A percentile compares a stretch with the other conserved stretches of the same genome.
These are phyloP conservation scores for Kalanchoe fedtschenkoi DNA, from an alignment of 164 flowering plant genomes.

Conservation along the genomic window DNA sequence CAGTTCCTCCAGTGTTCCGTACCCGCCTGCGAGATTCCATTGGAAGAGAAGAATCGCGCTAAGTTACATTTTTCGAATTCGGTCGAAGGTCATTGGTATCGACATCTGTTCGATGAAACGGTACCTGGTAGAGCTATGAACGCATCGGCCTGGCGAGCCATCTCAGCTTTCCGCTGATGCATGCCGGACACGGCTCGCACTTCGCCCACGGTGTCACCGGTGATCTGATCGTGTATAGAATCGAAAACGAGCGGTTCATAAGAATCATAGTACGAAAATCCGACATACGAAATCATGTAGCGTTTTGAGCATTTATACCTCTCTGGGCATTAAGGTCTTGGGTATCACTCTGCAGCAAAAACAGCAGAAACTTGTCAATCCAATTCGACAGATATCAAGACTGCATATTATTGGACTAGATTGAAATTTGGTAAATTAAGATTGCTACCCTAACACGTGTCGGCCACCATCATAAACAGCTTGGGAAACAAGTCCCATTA, in stretches of 20 bases:
- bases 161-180: constrained; percentile 86
- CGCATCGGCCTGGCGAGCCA: constrained; percentile 87
- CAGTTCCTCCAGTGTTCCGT: constrained; percentile 63
- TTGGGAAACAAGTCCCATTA: constrained; percentile 78
- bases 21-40: no score
- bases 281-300: no score
- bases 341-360: constrained; percentile 51
- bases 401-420: background rate
- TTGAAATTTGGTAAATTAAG: background rate
- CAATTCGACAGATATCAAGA: background rate
- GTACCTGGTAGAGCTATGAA: constrained; percentile 79
- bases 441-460: constrained; percentile 56
- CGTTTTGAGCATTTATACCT: no score
- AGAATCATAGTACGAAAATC: background rate
- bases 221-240: constrained; percentile 29
- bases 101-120: no score
- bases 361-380: background rate
- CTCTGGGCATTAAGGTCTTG: constrained; percentile 66
- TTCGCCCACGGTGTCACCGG: constrained; percentile 70
- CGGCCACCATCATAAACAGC: constrained; percentile 79
- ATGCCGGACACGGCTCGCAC: constrained; percentile 61
- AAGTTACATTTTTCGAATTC: no score
- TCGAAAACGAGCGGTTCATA: background rate
- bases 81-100: no score
- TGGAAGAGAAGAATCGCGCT: no score